A percentile compares a stretch with the other conserved stretches of the same genome.
phyloP scores from a whole-genome alignment of 2,329 filamentous ascomycete species.

The Pyrenophora seminiperda region DNA sequence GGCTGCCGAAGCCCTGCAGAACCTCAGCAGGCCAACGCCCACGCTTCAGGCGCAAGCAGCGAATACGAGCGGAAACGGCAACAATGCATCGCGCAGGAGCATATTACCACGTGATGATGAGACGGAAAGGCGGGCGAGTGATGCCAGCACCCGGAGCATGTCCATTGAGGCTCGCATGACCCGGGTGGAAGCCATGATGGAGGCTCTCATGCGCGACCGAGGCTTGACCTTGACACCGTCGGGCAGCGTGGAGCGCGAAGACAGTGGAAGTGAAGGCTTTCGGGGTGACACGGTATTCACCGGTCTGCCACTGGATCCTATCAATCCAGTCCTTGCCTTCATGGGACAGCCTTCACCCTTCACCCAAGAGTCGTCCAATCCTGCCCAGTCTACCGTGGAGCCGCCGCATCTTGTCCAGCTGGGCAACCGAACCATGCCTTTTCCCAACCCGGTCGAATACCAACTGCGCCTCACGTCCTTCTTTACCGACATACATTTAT shows the following conservation, averaged over 20 bases:
- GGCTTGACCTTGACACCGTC: slow-evolving; percentile 29
- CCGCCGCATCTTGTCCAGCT: slow-evolving; percentile 19
- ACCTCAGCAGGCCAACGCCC: slow-evolving; percentile 42
- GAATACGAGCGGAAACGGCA: slow-evolving; percentile 17
- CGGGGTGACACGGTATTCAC: slow-evolving; percentile 27
- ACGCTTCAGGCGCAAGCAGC: slow-evolving; percentile 19
- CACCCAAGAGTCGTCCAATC: slow-evolving; percentile 15
- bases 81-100: slow-evolving; percentile 21
- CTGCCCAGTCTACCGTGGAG: slow-evolving; percentile 10
- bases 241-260: slow-evolving; percentile 38
- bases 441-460: slow-evolving; percentile 30
- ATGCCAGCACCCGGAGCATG: slow-evolving; percentile 32
- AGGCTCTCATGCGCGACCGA: slow-evolving; percentile 40
- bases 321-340: slow-evolving; percentile 28
- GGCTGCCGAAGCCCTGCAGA: slow-evolving; percentile 45
- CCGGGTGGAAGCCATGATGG: slow-evolving; percentile 45
- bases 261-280: slow-evolving; percentile 22
- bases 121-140: slow-evolving; percentile 33
- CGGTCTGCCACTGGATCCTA: slow-evolving; percentile 29
- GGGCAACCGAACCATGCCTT: slow-evolving; percentile 26
- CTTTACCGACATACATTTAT: slow-evolving; percentile 35
- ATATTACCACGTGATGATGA: slow-evolving; percentile 28
- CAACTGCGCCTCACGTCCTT: slow-evolving; percentile 33
- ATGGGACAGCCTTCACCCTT: slow-evolving; percentile 23
- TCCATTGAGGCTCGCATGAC: slow-evolving; percentile 45